Percentiles rank a stretch among this genome's conserved stretches.
These are phyloP conservation scores for Crithidia brevicula DNA, from an alignment of 208 protist genomes.

Conservation along the genomic window DNA sequence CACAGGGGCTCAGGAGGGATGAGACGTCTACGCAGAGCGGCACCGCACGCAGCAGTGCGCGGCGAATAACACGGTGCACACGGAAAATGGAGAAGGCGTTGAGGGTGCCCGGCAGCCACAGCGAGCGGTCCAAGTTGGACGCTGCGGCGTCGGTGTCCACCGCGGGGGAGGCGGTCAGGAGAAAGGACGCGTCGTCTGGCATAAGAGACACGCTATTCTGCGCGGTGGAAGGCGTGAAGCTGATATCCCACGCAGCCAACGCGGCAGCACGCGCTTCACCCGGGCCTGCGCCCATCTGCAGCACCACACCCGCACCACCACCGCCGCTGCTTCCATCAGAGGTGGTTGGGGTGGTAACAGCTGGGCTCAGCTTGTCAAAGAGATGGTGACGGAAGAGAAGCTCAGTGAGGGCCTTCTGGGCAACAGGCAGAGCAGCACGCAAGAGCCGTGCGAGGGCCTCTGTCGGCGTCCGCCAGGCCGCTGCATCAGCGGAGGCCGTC, in stretches of 20 bases:
- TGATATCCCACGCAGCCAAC: conserved; percentile 42
- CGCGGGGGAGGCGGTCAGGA: conserved; percentile 11
- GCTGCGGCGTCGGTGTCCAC: neutral
- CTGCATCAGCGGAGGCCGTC: neutral
- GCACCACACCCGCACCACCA: neutral
- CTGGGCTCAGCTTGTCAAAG: conserved; percentile 6
- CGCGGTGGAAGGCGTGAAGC: conserved; percentile 24
- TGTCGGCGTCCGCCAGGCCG: conserved; percentile 15
- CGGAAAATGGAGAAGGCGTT: conserved; percentile 43
- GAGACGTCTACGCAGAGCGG: conserved; percentile 45
- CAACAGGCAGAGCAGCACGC: conserved; percentile 18
- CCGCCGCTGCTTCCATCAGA: neutral
- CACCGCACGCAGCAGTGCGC: conserved; percentile 49
- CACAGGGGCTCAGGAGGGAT: too few species aligned
- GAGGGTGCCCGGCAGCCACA: conserved; percentile 31
- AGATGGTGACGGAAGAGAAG: conserved; percentile 28
- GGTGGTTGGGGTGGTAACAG: too few species aligned
- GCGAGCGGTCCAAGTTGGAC: neutral
- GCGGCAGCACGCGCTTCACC: conserved; percentile 28
- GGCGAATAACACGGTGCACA: conserved; percentile 50
- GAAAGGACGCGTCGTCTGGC: conserved; percentile 30
- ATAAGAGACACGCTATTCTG: neutral
- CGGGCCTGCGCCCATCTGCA: conserved; percentile 47
- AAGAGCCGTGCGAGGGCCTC: neutral
- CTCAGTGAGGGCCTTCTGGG: conserved; percentile 14